Percentiles rank a stretch among this genome's conserved stretches.
These are phyloP conservation scores for Hericium erinaceus DNA, from an alignment of 768 basidiomycete species.

Conservation along the genomic window DNA sequence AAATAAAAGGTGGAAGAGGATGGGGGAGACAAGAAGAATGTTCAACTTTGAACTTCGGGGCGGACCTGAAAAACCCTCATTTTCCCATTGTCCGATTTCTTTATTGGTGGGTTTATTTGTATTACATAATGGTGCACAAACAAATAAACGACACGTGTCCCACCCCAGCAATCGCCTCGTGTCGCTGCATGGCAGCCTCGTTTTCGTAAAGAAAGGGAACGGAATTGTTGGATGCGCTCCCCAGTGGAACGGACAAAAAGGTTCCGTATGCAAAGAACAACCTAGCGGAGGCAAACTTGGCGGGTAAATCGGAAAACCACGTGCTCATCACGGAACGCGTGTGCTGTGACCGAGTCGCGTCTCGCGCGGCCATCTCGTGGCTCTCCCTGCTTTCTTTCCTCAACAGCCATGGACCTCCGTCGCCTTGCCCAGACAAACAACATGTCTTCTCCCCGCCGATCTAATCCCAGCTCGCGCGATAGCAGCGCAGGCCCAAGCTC, in stretches of 20 bases:
- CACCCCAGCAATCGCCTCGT: conserved; percentile 4
- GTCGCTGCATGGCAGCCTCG: conserved; percentile 10
- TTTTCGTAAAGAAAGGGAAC: conserved; percentile 5
- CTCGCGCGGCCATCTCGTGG: background rate
- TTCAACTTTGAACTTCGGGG: conserved; percentile 19
- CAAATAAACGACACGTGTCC: conserved; percentile 18
- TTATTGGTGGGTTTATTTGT: conserved; percentile 12
- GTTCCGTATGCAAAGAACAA: background rate
- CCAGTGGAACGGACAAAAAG: background rate
- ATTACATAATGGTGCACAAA: conserved; percentile 19
- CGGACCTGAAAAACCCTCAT: conserved; percentile 11
- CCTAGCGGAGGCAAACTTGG: background rate
- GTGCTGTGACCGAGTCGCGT: background rate
- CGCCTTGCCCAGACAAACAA: conserved; percentile 42
- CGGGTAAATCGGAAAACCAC: background rate
- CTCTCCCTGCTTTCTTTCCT: background rate
- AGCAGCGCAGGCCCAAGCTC: conserved; percentile 21
- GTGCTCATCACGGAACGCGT: conserved; percentile 5
- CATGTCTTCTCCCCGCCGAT: conserved; percentile 30
- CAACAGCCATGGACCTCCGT: conserved; percentile 39
- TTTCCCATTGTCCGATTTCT: conserved; percentile 18
- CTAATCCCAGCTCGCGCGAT: conserved; percentile 7
- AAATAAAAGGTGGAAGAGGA: conserved; percentile 14
- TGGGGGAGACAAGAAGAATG: conserved; percentile 16
- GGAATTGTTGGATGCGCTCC: background rate